Evolutionary conservation across 164 flowering plant species (phyloP).

Genomic region (Platanus orientalis): DNA sequence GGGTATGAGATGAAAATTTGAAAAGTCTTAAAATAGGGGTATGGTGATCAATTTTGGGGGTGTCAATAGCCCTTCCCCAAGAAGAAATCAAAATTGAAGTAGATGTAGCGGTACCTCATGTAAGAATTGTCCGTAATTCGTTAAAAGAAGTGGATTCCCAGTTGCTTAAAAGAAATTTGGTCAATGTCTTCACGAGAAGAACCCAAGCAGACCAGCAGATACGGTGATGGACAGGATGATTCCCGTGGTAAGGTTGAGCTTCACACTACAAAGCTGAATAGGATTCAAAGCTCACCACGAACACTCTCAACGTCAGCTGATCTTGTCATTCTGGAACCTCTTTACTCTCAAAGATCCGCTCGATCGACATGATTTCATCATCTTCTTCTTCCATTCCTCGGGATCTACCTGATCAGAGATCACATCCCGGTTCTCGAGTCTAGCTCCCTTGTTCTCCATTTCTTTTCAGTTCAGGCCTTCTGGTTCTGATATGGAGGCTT

Average conservation of each 20-base stretch:
- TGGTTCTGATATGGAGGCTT: too few relatives aligned
- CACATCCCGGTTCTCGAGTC: too few relatives aligned
- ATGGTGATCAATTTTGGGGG: too few relatives aligned
- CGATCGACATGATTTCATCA: conserved; percentile 14
- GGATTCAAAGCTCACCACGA: conserved; percentile 40
- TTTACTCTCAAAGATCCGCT: conserved; percentile 29
- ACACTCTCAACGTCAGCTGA: conserved; percentile 47
- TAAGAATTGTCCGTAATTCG: conserved; percentile 75
- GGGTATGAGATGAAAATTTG: too few relatives aligned
- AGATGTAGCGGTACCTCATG: conserved; percentile 78
- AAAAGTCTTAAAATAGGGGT: too few relatives aligned
- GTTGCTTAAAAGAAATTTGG: conserved; percentile 47
- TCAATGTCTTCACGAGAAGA: conserved; percentile 43
- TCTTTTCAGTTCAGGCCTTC: too few relatives aligned
- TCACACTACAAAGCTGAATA: conserved; percentile 60
- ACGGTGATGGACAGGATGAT: conserved; percentile 60
- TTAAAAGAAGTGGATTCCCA: conserved; percentile 50
- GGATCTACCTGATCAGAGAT: too few relatives aligned
- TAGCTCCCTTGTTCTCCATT: too few relatives aligned
- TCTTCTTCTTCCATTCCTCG: conserved; percentile 7
- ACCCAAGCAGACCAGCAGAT: conserved; percentile 57
- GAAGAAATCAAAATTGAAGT: neutral
- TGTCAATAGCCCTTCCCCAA: too few relatives aligned
- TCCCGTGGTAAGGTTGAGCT: too few relatives aligned
- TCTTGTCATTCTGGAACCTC: conserved; percentile 45